Base-by-base conservation (phyloP, 2,329 filamentous ascomycete genomes). In the Colletotrichum camelliae region DNA sequence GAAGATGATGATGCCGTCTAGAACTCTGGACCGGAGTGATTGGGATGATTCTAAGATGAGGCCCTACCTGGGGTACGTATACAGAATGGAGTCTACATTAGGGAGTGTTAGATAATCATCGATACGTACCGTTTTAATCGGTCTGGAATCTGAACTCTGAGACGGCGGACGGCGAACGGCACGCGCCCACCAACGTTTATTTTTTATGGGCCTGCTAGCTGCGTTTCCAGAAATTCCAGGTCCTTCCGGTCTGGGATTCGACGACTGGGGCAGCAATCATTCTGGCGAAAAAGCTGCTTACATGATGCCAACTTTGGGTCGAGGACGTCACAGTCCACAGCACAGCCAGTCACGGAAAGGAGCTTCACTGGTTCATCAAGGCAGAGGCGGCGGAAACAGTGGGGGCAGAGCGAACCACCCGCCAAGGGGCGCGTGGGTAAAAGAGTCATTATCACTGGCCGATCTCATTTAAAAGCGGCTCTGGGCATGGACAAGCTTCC, bases 401-500 rank as follows among this genome's bases (percentile, higher is more conserved):
- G 73, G 58, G 58, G 48, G 33, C 31, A 37, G 29, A 16, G 21
- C 27, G 73, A 55, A 39, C 62, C 55, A 37, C 61, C 39, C 31
- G 57, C 67, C 67, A 55, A 39, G 67, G 67, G 37, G 43, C 16
- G 57, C 64, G 64, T 75, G 70, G 70, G 70, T 60, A 52, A 27
- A 29, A 65, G 57, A 65, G 43, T 60, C 58, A 69, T 60, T 60
- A 21, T 69, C 70, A 76, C 64, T 73, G 70, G 74, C 58, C 37
- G 39, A 60, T 74, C 57, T 76, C 70, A 73, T 69, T 65, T 69
- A 69, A 73, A 68, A 60, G 43, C 70, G 74, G 70, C 74, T 73
- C 55, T 48, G 15, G 68, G 72, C 72, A 72, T 35, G 68, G 72
- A 67, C 72, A 31, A 39, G 72, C 72, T 35, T 67, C 12, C 43